Evolutionary conservation across 495 filamentous ascomycete genomes (phyloP).

Genomic region (Friedmanniomyces simplex): DNA sequence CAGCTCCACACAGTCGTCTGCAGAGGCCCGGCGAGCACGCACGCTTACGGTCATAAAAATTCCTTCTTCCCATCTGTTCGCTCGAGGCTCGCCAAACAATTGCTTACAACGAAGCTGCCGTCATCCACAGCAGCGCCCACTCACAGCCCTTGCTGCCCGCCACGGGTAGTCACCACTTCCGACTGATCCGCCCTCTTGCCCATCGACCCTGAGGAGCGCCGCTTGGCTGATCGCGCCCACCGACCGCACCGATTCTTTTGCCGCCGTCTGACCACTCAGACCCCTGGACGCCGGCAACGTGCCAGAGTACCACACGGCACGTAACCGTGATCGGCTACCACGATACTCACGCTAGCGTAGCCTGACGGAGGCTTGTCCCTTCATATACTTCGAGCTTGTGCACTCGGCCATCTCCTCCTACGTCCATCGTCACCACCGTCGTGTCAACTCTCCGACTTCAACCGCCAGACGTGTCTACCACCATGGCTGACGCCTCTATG

Average conservation of each 20-base stretch:
- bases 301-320: neutral
- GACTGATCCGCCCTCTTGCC: neutral
- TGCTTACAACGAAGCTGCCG: too few species aligned
- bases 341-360: neutral
- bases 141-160: neutral
- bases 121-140: too few species aligned
- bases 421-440: neutral
- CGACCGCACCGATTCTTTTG: neutral
- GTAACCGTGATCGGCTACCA: neutral
- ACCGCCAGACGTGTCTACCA: neutral
- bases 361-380: neutral
- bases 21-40: neutral
- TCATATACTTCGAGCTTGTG: neutral
- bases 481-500: conserved; percentile 21
- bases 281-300: neutral
- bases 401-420: neutral
- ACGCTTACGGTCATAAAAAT: neutral
- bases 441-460: neutral
- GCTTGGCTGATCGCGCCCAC: neutral
- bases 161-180: neutral
- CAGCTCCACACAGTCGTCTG: too few species aligned
- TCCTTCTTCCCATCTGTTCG: too few species aligned
- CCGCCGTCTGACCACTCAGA: neutral
- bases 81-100: too few species aligned
- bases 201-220: neutral